Evolutionary conservation across 106 monocot genomes (phyloP), one percentile per base, ranked within the genome.

Genomic region (Apostasia shenzhenica): DNA sequence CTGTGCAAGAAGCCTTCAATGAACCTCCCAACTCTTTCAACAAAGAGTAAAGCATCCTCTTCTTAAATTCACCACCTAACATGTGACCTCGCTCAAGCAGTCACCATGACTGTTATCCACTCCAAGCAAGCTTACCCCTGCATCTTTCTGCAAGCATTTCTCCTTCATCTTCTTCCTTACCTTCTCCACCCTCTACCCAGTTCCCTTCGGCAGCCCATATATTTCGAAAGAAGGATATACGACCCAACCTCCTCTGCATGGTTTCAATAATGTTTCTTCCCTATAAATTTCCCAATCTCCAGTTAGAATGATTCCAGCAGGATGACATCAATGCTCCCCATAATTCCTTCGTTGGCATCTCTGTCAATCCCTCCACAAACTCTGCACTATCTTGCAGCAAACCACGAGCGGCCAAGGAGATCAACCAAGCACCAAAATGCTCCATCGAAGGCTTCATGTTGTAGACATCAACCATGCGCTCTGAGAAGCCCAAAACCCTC

Each of bases 401-500:
- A n/a, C 93, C 93, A 2, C n/a, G 78, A 83, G 11, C 88, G 80
- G 39, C 81, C 66, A 2, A 93, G 80, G 37, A 93, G 81, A 64
- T 89, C 89, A 38, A 93, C 63, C 83, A 88, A 78, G 48, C 93
- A 93, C 37, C 88, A 63, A 83, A 77, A 60, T 93, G 93, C 43
- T 86, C 81, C 7, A 76, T 79, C 57, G 62, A 76, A 0, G 89
- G 93, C n/a, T 73, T 75, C 10, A 93, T 75, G 5, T 47, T 54
- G 43, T 89, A 79, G 9, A 55, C 13, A 2, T 74, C 69, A n/a
- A 80, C 40, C 93, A 93, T 93, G 37, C 61, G 69, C n/a, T 47
- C 81, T 62, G 51, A n/a, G n/a, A 93, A 93, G 60, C 76, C 88
- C 88, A 86, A 76, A 89, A 0, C 89, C 93, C 73, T 88, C 88